A percentile compares a stretch with the other conserved stretches of the same genome.
Evolutionary conservation across 1,139 yeast species (phyloP).

Genomic region (Pichia sp.): DNA sequence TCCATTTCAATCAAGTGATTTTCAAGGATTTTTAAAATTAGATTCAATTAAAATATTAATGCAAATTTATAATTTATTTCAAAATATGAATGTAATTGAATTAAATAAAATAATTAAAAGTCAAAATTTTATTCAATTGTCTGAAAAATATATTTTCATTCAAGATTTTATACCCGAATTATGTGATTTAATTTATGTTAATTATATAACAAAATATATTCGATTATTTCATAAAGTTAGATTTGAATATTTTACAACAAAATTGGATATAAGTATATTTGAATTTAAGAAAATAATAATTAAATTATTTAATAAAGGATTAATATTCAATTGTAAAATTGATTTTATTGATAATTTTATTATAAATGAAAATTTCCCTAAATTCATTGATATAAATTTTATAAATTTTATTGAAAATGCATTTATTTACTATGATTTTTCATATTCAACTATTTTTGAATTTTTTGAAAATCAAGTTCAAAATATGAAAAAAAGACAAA

Average conservation of each 20-base stretch:
- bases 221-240: constrained; percentile 18
- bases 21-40: constrained; percentile 32
- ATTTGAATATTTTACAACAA: constrained; percentile 16
- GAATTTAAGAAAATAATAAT: constrained; percentile 22
- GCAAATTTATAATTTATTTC: constrained; percentile 23
- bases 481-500: not conserved
- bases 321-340: constrained; percentile 37
- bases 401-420: constrained; percentile 3
- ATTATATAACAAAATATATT: constrained; percentile 18
- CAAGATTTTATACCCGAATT: constrained; percentile 28
- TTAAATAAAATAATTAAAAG: constrained; percentile 32
- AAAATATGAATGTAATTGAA: constrained; percentile 18
- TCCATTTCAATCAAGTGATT: constrained; percentile 60
- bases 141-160: constrained; percentile 30
- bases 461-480: not conserved
- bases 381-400: constrained; percentile 1
- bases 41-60: constrained; percentile 17
- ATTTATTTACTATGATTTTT: constrained; percentile 1
- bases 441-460: not conserved
- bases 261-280: constrained; percentile 13
- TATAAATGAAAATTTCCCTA: not conserved
- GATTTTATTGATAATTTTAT: constrained; percentile 36
- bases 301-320: constrained; percentile 41
- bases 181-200: constrained; percentile 25
- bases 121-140: constrained; percentile 23